Evolutionary conservation across 768 basidiomycete genomes (phyloP).

Genomic region (Pleurotus tuber-regium): DNA sequence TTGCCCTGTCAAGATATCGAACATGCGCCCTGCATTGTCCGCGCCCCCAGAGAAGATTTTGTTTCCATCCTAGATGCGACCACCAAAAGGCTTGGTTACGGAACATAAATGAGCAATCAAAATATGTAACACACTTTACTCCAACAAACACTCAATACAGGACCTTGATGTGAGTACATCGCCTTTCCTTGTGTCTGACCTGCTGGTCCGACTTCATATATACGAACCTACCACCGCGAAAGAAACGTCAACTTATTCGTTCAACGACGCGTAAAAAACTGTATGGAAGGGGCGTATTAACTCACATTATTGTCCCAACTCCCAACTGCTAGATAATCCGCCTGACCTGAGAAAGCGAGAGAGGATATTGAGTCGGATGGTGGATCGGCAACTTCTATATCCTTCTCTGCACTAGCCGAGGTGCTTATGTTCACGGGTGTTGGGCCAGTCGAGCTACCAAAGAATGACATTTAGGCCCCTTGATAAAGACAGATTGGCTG

Average conservation of each 20-base stretch:
- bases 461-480: background rate
- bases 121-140: slow-evolving; percentile 62
- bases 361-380: slow-evolving; percentile 87
- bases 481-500: too few relatives aligned
- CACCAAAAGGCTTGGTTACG: slow-evolving; percentile 7
- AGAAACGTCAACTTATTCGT: slow-evolving; percentile 14
- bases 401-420: slow-evolving; percentile 56
- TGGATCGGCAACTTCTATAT: slow-evolving; percentile 78
- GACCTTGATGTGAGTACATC: slow-evolving; percentile 87
- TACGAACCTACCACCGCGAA: slow-evolving; percentile 64
- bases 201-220: slow-evolving; percentile 83
- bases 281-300: slow-evolving; percentile 3
- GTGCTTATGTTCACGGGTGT: background rate
- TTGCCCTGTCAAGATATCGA: slow-evolving; percentile 82
- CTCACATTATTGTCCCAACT: slow-evolving; percentile 93
- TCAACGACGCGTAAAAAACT: background rate
- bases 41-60: slow-evolving; percentile 91
- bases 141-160: slow-evolving; percentile 88
- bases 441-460: background rate
- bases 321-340: slow-evolving; percentile 88
- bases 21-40: slow-evolving; percentile 93
- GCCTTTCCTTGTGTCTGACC: slow-evolving; percentile 88
- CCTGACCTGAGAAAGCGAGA: slow-evolving; percentile 78
- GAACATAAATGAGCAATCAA: background rate
- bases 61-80: slow-evolving; percentile 66